Evolutionary conservation across 257 asterid species (phyloP), one percentile per base, ranked within the genome.

Genomic region (Paraleonurus japonicus): DNA sequence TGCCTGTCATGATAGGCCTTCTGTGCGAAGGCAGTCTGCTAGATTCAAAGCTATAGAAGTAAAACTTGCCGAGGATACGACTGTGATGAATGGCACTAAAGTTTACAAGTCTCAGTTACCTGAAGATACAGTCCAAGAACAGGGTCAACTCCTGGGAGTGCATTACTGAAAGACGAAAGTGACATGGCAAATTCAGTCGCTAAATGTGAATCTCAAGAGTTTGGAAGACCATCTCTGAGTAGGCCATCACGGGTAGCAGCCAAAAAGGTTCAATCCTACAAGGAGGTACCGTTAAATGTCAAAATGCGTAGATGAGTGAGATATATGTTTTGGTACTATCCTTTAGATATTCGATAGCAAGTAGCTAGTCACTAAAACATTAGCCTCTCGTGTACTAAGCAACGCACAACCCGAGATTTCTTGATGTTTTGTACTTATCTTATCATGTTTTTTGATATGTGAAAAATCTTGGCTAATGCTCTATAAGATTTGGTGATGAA

Each of bases 241-340:
- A 81, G 97, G 84, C 96, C 96, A 30, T 84, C 81, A 9, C 87
- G 96, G 9, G 78, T 63, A 48, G 95, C 97, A 37, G 86, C 89
- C 62, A 83, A 35, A 79, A 91, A 86, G 77, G 86, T 91, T 62
- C 85, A 80, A 71, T 85, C 95, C 3, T 89, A 91, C 83, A 91
- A 79, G 85, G 95, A 91, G 86, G 45, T 80, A 27, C 84, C 92
- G 4, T 0, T 84, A 11, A 83, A 81, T n/a, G 75, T 76, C 61
- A 91, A 91, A 79, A 86, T 87, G 96, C 91, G 95, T 37, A 89
- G 96, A 82, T 1, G 68, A 24, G 67, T 84, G 81, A 85, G 35
- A 26, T 24, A 61, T 19, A 13, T 6, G 32, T 13, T 17, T 47
- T 37, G 30, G 17, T 54, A 54, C 26, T 8, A 27, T 37, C 59